A percentile compares a stretch with the other conserved stretches of the same genome.
Conservation (phyloP, 805 yeast species). For the Dipodascus geniculatus region DNA sequence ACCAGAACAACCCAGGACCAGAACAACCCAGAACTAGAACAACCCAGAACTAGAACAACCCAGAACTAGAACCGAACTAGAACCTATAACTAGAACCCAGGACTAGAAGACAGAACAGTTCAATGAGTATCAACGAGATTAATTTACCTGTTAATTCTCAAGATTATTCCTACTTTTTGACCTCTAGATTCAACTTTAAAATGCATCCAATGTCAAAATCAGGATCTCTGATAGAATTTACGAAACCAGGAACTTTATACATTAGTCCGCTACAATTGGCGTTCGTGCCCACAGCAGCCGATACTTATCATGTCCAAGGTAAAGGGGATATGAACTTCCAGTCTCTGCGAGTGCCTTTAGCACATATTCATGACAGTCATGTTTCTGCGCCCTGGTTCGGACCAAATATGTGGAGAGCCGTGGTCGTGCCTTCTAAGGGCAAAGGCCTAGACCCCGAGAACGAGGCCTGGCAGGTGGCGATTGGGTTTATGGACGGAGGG, state of each 20-base stretch:
- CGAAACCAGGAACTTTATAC: background rate
- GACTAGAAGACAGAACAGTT: too few relatives aligned
- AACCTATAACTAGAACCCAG: too few relatives aligned
- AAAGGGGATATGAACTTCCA: slow-evolving; percentile 22
- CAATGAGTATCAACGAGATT: background rate
- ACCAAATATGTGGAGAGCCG: slow-evolving; percentile 23
- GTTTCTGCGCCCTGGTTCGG: slow-evolving; percentile 28
- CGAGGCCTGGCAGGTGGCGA: slow-evolving; percentile 16
- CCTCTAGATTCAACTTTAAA: background rate
- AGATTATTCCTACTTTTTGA: background rate
- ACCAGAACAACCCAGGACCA: too few relatives aligned
- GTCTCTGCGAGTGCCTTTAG: slow-evolving; percentile 15
- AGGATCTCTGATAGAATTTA: background rate
- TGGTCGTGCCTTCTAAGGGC: slow-evolving; percentile 13
- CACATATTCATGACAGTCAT: slow-evolving; percentile 11
- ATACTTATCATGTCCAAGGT: slow-evolving; percentile 17
- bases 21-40: too few relatives aligned
- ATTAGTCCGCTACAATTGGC: background rate
- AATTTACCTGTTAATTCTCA: background rate
- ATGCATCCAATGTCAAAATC: background rate
- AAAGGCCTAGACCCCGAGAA: slow-evolving; percentile 17
- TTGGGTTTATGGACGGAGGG: slow-evolving; percentile 23
- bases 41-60: too few relatives aligned
- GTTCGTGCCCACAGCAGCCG: background rate
- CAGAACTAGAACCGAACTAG: too few relatives aligned